Conservation (phyloP, 306 rosid species). For the Cyamopsis tetragonoloba region DNA sequence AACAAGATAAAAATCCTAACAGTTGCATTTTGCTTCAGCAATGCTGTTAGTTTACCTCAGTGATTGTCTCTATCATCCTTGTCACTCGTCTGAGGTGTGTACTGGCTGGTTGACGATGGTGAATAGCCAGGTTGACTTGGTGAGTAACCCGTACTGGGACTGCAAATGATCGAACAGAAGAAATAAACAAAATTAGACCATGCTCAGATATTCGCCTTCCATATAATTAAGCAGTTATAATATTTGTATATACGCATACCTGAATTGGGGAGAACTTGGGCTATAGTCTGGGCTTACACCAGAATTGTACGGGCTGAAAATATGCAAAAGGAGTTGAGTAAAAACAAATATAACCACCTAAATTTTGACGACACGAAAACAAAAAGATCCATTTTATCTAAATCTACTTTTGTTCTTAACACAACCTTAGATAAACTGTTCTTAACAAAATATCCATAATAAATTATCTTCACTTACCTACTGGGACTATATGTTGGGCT, state of each 20-base stretch:
- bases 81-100: conserved; percentile 82
- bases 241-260: conserved; percentile 37
- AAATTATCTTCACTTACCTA: conserved; percentile 55
- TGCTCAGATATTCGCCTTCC: not conserved
- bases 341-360: not conserved
- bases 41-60: conserved; percentile 32
- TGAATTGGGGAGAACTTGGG: conserved; percentile 88
- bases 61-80: conserved; percentile 58
- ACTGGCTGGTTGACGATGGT: conserved; percentile 91
- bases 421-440: not conserved
- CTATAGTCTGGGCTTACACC: conserved; percentile 87
- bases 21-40: not conserved
- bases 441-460: conserved; percentile 3
- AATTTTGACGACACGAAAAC: not conserved
- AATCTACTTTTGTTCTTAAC: not conserved
- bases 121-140: conserved; percentile 99
- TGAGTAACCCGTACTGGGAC: conserved; percentile 97
- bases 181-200: conserved; percentile 11
- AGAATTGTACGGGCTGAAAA: conserved; percentile 73
- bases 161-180: conserved; percentile 25
- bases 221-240: not conserved
- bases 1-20: not conserved
- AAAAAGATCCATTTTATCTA: not conserved
- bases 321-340: not conserved
- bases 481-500: conserved; percentile 97